Conservation (phyloP, 257 asterid species). For the Capsicum chinense region DNA sequence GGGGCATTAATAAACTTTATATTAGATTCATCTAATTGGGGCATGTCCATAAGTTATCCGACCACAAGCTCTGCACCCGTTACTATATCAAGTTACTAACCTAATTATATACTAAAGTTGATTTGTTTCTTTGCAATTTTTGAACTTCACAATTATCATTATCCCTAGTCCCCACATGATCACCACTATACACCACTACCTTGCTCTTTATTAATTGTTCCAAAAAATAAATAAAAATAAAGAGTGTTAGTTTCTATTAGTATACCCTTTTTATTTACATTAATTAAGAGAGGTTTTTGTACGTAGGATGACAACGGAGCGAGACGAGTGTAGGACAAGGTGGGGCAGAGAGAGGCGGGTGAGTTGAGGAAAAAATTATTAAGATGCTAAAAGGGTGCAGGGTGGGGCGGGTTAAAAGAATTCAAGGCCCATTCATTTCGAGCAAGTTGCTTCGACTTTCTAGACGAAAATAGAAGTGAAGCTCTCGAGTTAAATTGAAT, state of each 20-base stretch:
- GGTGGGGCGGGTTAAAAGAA: background rate
- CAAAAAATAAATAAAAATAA: background rate
- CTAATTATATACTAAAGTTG: background rate
- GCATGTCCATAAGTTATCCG: background rate
- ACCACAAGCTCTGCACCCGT: slow-evolving; percentile 18
- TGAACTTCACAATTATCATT: background rate
- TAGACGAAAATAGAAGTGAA: too few species aligned
- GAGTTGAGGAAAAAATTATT: background rate
- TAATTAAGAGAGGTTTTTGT: background rate
- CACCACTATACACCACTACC: background rate
- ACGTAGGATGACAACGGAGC: background rate
- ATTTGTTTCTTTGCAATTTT: slow-evolving; percentile 11
- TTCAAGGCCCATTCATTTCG: background rate
- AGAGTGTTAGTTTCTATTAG: background rate
- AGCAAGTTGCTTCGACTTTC: background rate
- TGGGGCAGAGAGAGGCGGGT: background rate
- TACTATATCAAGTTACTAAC: background rate
- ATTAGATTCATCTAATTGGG: background rate
- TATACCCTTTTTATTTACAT: background rate
- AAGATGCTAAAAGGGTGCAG: background rate
- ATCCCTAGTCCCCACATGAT: slow-evolving; percentile 18
- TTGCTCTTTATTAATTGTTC: background rate
- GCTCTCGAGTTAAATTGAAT: background rate
- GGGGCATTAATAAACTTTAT: background rate
- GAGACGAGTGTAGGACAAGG: background rate